Percentiles rank a stretch among this genome's conserved stretches.
phyloP scores from a whole-genome alignment of 768 basidiomycete genomes.

The Phlebiopsis flavidoalba region DNA sequence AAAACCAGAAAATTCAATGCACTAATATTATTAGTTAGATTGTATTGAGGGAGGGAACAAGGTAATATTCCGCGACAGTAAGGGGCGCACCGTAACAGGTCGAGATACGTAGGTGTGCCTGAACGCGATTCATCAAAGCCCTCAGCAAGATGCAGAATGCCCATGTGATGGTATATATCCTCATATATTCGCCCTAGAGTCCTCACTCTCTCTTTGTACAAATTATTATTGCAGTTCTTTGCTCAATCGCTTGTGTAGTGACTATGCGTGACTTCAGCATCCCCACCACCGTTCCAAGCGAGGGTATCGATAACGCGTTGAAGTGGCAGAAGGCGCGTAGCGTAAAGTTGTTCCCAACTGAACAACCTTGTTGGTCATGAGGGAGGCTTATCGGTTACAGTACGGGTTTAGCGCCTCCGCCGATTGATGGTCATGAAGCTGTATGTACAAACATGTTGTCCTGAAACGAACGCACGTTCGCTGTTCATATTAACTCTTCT shows the following conservation, averaged over 20 bases:
- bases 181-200: conserved; percentile 76
- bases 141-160: conserved; percentile 75
- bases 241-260: conserved; percentile 44
- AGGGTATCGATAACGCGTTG: conserved; percentile 81
- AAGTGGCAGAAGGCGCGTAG: conserved; percentile 88
- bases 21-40: no score
- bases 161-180: conserved; percentile 86
- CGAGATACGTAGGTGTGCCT: no score
- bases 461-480: no score
- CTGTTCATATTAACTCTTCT: conserved; percentile 2
- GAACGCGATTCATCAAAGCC: conserved; percentile 78
- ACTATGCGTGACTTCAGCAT: conserved; percentile 89
- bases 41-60: no score
- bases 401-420: conserved; percentile 95
- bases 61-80: conserved; percentile 71
- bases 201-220: neutral
- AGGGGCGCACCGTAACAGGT: no score
- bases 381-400: conserved; percentile 86
- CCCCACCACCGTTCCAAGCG: conserved; percentile 67
- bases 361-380: conserved; percentile 79
- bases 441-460: conserved; percentile 34
- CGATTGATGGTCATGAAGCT: conserved; percentile 79
- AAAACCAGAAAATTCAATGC: conserved; percentile 93
- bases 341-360: conserved; percentile 81
- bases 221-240: neutral